Evolutionary conservation across 345 rosid species (phyloP).

Genomic region (Fremontodendron californicum): DNA sequence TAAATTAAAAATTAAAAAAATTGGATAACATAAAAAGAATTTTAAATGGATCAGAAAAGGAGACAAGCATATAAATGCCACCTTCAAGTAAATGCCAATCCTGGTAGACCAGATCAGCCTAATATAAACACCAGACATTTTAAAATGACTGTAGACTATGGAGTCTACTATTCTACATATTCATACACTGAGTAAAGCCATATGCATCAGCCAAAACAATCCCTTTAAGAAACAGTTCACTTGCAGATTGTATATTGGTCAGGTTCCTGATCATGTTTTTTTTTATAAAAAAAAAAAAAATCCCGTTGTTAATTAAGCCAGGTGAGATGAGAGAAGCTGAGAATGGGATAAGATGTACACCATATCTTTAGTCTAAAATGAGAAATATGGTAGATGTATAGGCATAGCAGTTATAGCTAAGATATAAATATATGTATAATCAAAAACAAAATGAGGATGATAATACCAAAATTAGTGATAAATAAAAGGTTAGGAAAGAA

Average conservation of each 20-base stretch:
- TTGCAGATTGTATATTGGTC: neutral
- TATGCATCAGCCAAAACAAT: constrained; percentile 12
- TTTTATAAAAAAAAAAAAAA: neutral
- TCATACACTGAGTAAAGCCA: constrained; percentile 11
- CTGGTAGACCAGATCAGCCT: neutral
- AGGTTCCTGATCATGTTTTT: neutral
- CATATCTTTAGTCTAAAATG: neutral
- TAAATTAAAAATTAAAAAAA: no score
- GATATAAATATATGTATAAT: neutral
- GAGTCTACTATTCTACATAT: constrained; percentile 7
- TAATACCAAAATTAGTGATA: neutral
- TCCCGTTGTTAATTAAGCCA: neutral
- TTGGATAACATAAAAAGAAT: no score
- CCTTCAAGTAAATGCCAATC: neutral
- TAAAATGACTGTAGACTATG: neutral
- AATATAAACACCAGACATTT: neutral
- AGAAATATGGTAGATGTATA: neutral
- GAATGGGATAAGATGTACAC: constrained; percentile 1
- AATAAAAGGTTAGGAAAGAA: constrained; percentile 14
- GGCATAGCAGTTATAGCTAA: neutral
- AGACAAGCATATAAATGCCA: neutral
- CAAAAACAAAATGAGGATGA: neutral
- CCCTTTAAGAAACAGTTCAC: constrained; percentile 5
- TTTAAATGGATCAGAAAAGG: neutral
- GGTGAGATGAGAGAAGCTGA: constrained; percentile 2